Conservation (phyloP, 1,139 yeast genomes). For the Eremothecium sinecaudum region DNA sequence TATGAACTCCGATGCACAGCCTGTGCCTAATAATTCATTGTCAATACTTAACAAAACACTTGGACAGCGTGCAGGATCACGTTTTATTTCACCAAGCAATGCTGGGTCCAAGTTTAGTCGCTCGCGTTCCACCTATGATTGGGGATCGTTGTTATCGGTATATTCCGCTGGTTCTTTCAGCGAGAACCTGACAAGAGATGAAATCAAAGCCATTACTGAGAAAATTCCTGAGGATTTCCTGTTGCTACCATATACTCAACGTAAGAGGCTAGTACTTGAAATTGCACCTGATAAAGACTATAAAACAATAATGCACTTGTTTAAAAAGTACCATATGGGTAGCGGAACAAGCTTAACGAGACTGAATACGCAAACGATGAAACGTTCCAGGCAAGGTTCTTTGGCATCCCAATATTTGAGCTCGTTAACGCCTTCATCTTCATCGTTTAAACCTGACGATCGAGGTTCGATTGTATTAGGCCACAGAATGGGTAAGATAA, state of each 20-base stretch:
- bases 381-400: slow-evolving; percentile 28
- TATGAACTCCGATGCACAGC: slow-evolving; percentile 8
- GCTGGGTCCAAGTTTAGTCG: slow-evolving; percentile 1
- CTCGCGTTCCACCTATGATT: neutral
- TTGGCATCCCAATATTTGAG: slow-evolving; percentile 36
- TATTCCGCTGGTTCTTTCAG: slow-evolving; percentile 7
- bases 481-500: slow-evolving; percentile 60
- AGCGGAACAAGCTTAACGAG: slow-evolving; percentile 22
- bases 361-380: slow-evolving; percentile 10
- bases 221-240: slow-evolving; percentile 53
- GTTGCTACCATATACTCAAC: slow-evolving; percentile 59
- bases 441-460: slow-evolving; percentile 38
- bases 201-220: slow-evolving; percentile 20
- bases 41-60: slow-evolving; percentile 1
- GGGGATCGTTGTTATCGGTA: slow-evolving; percentile 6
- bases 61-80: slow-evolving; percentile 3
- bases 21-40: slow-evolving; percentile 4
- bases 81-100: slow-evolving; percentile 6
- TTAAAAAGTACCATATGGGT: slow-evolving; percentile 26
- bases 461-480: slow-evolving; percentile 53
- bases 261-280: slow-evolving; percentile 48
- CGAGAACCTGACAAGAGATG: slow-evolving; percentile 18
- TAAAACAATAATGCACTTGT: slow-evolving; percentile 29
- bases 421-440: slow-evolving; percentile 31
- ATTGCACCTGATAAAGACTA: slow-evolving; percentile 47